Percentiles rank a stretch among this genome's conserved stretches.
phyloP scores from a whole-genome alignment of 1,139 yeast genomes.

The Schwanniomyces etchellsii region DNA sequence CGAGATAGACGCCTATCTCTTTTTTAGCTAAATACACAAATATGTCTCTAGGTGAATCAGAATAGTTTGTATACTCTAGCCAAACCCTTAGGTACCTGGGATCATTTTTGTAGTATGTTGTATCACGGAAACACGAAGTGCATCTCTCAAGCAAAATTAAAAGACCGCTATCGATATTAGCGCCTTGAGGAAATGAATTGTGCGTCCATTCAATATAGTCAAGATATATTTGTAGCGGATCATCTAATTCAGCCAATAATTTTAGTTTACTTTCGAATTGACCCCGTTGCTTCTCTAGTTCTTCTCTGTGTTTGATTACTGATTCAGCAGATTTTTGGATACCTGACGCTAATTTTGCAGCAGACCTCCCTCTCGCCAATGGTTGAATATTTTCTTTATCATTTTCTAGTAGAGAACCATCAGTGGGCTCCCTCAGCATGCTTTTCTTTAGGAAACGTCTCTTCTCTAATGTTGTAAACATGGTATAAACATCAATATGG shows the following conservation, averaged over 20 bases:
- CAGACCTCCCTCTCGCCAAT: constrained; percentile 65
- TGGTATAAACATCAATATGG: too few species aligned
- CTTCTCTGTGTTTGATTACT: constrained; percentile 17
- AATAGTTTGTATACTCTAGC: constrained; percentile 66
- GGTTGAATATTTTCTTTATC: constrained; percentile 83
- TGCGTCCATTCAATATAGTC: constrained; percentile 73
- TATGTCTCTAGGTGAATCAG: constrained; percentile 68
- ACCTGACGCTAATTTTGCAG: constrained; percentile 46
- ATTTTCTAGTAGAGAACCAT: constrained; percentile 52
- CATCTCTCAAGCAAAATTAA: constrained; percentile 65
- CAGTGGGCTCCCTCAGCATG: constrained; percentile 14
- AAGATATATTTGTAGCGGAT: constrained; percentile 70
- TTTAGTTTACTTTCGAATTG: constrained; percentile 39
- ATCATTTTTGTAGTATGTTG: constrained; percentile 68
- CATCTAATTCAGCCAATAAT: constrained; percentile 61
- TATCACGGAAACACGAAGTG: constrained; percentile 64
- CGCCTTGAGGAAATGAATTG: constrained; percentile 63
- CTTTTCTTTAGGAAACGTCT: too few species aligned
- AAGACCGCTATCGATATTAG: constrained; percentile 61
- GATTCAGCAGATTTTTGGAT: constrained; percentile 20
- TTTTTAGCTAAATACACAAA: constrained; percentile 70
- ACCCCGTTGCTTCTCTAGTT: constrained; percentile 29
- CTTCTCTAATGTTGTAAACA: neutral
- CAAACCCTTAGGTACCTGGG: constrained; percentile 75
- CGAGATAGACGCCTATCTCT: constrained; percentile 62